Evolutionary conservation across 2,329 filamentous ascomycete genomes (phyloP), one percentile per base, ranked within the genome.

Genomic region (Epichloe festucae): DNA sequence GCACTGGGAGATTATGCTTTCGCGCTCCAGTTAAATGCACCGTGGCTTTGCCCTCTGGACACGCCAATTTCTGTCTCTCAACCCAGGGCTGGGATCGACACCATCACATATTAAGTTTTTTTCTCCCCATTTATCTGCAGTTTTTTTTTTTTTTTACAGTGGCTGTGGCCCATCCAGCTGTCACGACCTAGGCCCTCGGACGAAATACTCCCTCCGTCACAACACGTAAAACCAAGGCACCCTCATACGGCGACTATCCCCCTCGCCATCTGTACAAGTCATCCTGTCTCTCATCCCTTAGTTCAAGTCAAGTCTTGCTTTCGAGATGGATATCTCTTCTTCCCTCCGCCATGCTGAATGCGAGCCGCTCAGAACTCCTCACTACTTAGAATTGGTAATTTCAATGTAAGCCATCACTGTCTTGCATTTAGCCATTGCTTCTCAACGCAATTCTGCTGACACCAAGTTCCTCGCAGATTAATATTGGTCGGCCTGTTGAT

Each of bases 401-500:
- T 80, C 77, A 39, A 75, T 79, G 77, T 80, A 62, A 61, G 53
- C 38, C 19, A 21, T 40, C 11, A 27, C 17, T n/a, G 41, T 34
- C 39, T n/a, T 34, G 36, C 11, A 7, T 40, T 14, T 41, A 27
- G 7, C 5, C 35, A 21, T 21, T 21, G 7, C n/a, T 23, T 15
- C 4, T 4, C 11, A 35, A 15, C 51, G 27, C 48, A 40, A 45
- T 45, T 35, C 41, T 46, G 17, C 45, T 44, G 45, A 53, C 42
- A 34, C 21, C 1, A 5, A 12, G 15, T 14, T 5, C 40, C 21
- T 11, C 31, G 12, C 59, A 81, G 78, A 55, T 64, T 95, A 61
- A 88, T 97, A 59, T 75, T 97, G 55, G 65, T 95, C 59, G 91
- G 91, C 52, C 90, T 97, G 60, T 75, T 96, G 55, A 72, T 95